Conservation (phyloP, 2,329 filamentous ascomycete genomes). For the Shiraia bambusicola region DNA sequence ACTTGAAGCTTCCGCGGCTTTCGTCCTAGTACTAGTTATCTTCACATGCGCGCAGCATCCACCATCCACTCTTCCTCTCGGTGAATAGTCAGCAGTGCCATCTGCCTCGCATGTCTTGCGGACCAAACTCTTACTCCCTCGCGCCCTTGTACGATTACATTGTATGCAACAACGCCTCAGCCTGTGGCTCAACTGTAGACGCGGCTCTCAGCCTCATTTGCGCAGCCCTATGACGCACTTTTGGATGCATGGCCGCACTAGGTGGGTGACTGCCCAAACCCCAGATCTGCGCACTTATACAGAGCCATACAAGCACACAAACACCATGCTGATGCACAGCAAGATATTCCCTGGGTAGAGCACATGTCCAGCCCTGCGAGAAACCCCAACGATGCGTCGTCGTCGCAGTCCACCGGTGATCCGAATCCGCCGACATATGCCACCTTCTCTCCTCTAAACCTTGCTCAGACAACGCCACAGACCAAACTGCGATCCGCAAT, state of each 20-base stretch:
- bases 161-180: not conserved
- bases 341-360: conserved; percentile 47
- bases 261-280: conserved; percentile 32
- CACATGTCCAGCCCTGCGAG: conserved; percentile 45
- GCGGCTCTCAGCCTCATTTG: conserved; percentile 25
- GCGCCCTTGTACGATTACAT: too few species aligned
- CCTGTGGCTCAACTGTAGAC: conserved; percentile 17
- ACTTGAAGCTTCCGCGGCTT: not conserved
- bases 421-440: conserved; percentile 72
- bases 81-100: not conserved
- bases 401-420: conserved; percentile 44
- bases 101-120: not conserved
- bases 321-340: conserved; percentile 31
- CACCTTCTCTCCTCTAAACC: conserved; percentile 82
- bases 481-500: conserved; percentile 84
- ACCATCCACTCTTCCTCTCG: not conserved
- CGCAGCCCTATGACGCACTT: conserved; percentile 40
- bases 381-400: conserved; percentile 42
- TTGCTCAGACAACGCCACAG: conserved; percentile 67
- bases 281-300: conserved; percentile 10
- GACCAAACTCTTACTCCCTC: not conserved
- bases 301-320: conserved; percentile 9
- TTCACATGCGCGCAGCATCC: not conserved
- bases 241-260: conserved; percentile 47
- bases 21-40: not conserved